Base-by-base conservation (phyloP, 257 asterid species). In the Ehretia macrophylla region DNA sequence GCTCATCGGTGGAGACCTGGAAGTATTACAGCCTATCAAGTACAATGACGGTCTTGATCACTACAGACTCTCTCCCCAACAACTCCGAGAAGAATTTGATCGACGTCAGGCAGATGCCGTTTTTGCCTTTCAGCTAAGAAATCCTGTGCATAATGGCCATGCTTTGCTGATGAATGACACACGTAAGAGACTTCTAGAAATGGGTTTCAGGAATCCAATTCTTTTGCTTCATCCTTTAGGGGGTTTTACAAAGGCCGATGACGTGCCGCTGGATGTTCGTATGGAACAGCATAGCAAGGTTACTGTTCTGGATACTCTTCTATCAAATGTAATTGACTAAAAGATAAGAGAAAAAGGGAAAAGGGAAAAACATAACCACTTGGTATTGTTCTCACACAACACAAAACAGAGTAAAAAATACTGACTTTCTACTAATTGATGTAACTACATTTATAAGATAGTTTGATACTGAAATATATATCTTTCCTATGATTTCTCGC, bases 211-310 rank as follows among this genome's bases (percentile, higher is more conserved):
- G 42, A 59, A 59, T 44, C 64, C 64, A 37, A n/a, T 59, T 32
- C 64, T 59, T 32, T 59, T 59, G 64, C 64, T 59, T 59, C 64
- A 59, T 59, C 64, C 64, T 5, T 45, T 59, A 48, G 64, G 64
- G 32, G 64, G 64, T 32, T 59, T 40, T 55, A 59, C 64, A 11
- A 59, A 59, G 54, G 40, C 54, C 10, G 64, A 59, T 45, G 64
- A 59, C 35, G 55, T 59, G 14, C 64, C 64, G 32, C 42, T 59
- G 27, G 51, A 48, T 32, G 50, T 47, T 47, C 64, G 64, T 14
- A 59, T 59, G 64, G 51, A 59, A 27, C 64, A 59, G 11, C 64
- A 59, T 44, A 48, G 17, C 14, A 59, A 59, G 64, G 64, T 59
- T 17, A 11, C 10, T 52, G 12, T 52, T 52, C 18, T 52, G 14